phyloP scores from a whole-genome alignment of 306 rosid genomes.

The Coriaria nepalensis region DNA sequence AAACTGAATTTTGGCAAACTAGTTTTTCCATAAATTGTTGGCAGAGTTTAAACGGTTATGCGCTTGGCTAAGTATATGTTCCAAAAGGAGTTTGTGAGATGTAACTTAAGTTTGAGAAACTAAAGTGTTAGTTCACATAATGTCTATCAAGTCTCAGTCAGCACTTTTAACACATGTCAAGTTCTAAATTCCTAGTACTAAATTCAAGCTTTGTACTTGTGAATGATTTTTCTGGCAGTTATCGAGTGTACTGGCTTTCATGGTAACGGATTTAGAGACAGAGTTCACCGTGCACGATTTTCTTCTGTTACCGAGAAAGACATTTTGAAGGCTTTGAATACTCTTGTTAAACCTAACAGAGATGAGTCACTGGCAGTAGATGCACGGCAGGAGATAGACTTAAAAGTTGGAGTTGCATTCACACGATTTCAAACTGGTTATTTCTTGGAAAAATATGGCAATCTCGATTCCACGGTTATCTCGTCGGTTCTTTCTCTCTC shows the following conservation, averaged over 20 bases:
- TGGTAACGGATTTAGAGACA: constrained; percentile 32
- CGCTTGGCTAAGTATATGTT: too few species aligned
- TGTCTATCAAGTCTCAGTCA: too few species aligned
- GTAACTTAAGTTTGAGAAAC: too few species aligned
- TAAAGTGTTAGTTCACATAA: too few species aligned
- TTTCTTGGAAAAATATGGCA: constrained; percentile 95
- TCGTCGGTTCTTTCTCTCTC: constrained; percentile 61
- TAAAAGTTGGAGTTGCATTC: constrained; percentile 96
- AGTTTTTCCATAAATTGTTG: too few species aligned
- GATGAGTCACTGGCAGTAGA: constrained; percentile 88
- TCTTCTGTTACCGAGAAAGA: constrained; percentile 91
- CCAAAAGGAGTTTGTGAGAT: too few species aligned
- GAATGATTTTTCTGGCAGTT: constrained; percentile 49
- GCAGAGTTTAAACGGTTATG: too few species aligned
- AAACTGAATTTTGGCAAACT: too few species aligned
- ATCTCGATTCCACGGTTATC: constrained; percentile 89
- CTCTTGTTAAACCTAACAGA: constrained; percentile 70
- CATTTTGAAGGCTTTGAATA: constrained; percentile 73
- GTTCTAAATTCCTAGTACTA: too few species aligned
- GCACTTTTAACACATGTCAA: too few species aligned
- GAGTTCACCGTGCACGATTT: constrained; percentile 75
- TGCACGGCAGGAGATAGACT: constrained; percentile 98
- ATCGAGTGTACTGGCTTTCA: constrained; percentile 63
- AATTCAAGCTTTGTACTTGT: too few species aligned
- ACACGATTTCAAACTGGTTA: constrained; percentile 81